phyloP scores from a whole-genome alignment of 768 basidiomycete species.

The Cystobasidium ongulense region DNA sequence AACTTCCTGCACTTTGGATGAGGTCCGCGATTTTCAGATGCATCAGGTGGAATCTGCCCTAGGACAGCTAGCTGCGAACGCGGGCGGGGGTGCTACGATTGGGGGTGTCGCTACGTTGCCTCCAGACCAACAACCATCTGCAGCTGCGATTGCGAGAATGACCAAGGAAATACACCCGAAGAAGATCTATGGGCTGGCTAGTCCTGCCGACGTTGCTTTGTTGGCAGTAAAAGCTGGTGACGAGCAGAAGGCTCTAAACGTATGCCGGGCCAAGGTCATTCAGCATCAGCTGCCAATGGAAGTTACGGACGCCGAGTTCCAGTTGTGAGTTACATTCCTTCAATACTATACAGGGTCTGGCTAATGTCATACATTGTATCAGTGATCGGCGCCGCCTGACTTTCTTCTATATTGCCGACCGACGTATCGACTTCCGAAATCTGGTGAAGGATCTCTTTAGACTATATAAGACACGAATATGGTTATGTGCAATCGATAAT shows the following conservation, averaged over 20 bases:
- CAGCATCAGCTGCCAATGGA: slow-evolving; percentile 97
- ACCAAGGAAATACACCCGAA: slow-evolving; percentile 96
- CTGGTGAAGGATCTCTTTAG: slow-evolving; percentile 33
- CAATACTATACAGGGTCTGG: background rate
- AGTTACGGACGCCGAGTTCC: slow-evolving; percentile 96
- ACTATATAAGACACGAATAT: slow-evolving; percentile 80
- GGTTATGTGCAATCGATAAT: slow-evolving; percentile 47
- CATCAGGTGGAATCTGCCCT: slow-evolving; percentile 57
- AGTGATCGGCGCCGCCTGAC: slow-evolving; percentile 98
- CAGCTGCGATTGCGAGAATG: slow-evolving; percentile 42
- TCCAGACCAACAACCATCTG: slow-evolving; percentile 20
- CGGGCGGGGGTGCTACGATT: slow-evolving; percentile 13
- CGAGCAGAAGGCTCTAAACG: slow-evolving; percentile 79
- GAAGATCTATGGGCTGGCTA: slow-evolving; percentile 86
- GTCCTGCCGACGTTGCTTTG: slow-evolving; percentile 70
- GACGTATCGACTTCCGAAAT: slow-evolving; percentile 56
- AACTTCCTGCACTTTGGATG: slow-evolving; percentile 51
- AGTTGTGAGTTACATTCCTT: slow-evolving; percentile 59
- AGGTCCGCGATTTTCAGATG: slow-evolving; percentile 84
- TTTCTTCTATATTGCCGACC: slow-evolving; percentile 94
- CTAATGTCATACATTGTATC: background rate
- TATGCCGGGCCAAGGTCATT: slow-evolving; percentile 83
- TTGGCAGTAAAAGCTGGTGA: slow-evolving; percentile 77
- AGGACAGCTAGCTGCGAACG: slow-evolving; percentile 35
- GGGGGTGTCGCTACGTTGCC: slow-evolving; percentile 15